Base-by-base conservation (phyloP, 2,329 filamentous ascomycete genomes). In the Pyrenophora teres region DNA sequence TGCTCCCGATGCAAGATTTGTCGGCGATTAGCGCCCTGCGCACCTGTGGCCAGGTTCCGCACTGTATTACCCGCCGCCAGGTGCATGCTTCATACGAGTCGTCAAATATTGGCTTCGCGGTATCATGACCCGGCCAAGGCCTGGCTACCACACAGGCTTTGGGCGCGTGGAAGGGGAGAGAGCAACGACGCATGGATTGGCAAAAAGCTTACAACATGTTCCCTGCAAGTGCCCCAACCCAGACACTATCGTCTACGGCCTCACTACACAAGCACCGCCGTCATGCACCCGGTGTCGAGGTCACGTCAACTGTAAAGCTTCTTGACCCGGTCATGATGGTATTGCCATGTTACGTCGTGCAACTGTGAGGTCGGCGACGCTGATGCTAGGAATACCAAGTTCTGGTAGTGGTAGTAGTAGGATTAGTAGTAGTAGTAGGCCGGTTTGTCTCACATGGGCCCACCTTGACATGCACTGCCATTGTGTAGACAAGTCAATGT, bases 351-450 rank as follows among this genome's bases (percentile, higher is more conserved):
- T 41, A 50, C 40, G 60, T 43, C 23, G 65, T 70, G 51, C 58
- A 52, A 67, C 67, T 48, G 43, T 46, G 40, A 46, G 56, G 64
- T 66, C 68, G 66, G 59, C 70, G 65, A 70, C 47, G 56, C 61
- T 53, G 46, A 56, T 40, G 50, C 58, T 47, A 23, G 50, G 63
- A 58, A 55, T 54, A 63, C 48, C 37, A 58, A 35, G 45, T n/a
- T 47, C 50, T 19, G 19, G n/a, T n/a, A n/a, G n/a, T n/a, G n/a
- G n/a, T n/a, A n/a, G n/a, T n/a, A n/a, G n/a, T n/a, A n/a, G n/a
- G n/a, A n/a, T n/a, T n/a, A n/a, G n/a, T n/a, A n/a, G 58, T 45
- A 9, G 49, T 59, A 40, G 51, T 46, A 48, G 55, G 50, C 50
- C 53, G 40, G 45, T 50, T 51, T 53, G 46, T 54, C 49, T 52